Evolutionary conservation across 352 stramenopile genomes (phyloP).

Genomic region (Aphanomyces invadans): DNA sequence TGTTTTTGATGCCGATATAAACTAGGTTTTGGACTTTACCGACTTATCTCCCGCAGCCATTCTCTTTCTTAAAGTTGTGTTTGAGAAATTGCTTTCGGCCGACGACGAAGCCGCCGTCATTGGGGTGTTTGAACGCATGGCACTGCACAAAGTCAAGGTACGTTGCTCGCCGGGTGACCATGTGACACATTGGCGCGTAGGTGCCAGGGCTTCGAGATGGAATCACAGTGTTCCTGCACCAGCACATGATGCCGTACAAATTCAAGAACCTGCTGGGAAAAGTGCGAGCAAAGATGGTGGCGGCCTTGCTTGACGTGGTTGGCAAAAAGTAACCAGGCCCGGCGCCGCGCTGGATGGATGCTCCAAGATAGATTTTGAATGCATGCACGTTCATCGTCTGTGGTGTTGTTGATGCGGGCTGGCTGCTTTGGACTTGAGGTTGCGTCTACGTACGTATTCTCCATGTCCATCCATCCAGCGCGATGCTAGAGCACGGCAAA

Average conservation of each 20-base stretch:
- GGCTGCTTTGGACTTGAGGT: too few relatives aligned
- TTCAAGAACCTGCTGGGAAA: conserved; percentile 2
- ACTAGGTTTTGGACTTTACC: conserved; percentile 92
- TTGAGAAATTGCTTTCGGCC: conserved; percentile 64
- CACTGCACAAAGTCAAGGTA: conserved; percentile 19
- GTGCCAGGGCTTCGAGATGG: conserved; percentile 49
- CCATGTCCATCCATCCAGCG: too few relatives aligned
- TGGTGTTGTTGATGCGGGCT: too few relatives aligned
- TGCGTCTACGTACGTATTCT: too few relatives aligned
- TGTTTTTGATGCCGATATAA: too few relatives aligned
- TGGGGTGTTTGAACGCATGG: conserved; percentile 20
- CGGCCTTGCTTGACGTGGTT: conserved; percentile 3
- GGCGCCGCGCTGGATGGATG: too few relatives aligned
- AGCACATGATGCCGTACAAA: conserved; percentile 33
- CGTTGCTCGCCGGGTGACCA: too few relatives aligned
- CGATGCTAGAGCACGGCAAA: too few relatives aligned
- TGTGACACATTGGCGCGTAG: background rate
- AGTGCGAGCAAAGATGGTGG: background rate
- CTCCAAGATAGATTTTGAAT: background rate
- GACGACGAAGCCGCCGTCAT: conserved; percentile 58
- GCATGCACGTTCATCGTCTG: too few relatives aligned
- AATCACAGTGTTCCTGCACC: conserved; percentile 70
- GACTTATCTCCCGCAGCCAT: conserved; percentile 75
- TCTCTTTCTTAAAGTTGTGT: conserved; percentile 85
- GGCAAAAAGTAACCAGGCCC: conserved; percentile 22